A percentile compares a stretch with the other conserved stretches of the same genome.
Evolutionary conservation across 116 monocot species (phyloP).

Genomic region (Dioscorea cayenensis): DNA sequence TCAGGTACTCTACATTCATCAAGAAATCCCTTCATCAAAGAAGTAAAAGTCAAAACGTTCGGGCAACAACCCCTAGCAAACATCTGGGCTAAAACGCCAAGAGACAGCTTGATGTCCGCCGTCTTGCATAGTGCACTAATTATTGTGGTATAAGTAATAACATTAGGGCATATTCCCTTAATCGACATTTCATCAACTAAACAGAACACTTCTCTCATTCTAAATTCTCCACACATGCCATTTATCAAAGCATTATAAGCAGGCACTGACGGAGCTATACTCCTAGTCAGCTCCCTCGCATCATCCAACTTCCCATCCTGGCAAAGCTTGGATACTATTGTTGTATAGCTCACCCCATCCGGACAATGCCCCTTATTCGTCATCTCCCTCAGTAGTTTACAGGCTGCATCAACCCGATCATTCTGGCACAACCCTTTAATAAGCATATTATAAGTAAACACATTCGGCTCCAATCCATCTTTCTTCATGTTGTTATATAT

Average conservation of each 20-base stretch:
- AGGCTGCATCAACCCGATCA: conserved; percentile 48
- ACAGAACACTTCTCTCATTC: conserved; percentile 38
- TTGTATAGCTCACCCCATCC: conserved; percentile 77
- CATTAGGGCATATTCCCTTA: conserved; percentile 52
- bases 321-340: conserved; percentile 58
- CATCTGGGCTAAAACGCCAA: conserved; percentile 60
- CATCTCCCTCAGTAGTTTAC: conserved; percentile 71
- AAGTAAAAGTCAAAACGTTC: conserved; percentile 51
- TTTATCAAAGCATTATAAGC: conserved; percentile 72
- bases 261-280: conserved; percentile 18
- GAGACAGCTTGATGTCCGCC: conserved; percentile 38
- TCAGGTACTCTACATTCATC: conserved; percentile 37
- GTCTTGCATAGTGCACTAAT: conserved; percentile 47
- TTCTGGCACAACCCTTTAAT: conserved; percentile 77
- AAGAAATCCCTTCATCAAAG: conserved; percentile 61
- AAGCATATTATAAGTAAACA: conserved; percentile 78
- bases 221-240: conserved; percentile 40
- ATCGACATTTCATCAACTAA: conserved; percentile 46
- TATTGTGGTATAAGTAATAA: conserved; percentile 70
- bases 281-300: conserved; percentile 44
- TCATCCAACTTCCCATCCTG: conserved; percentile 36
- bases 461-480: conserved; percentile 65
- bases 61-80: conserved; percentile 42
- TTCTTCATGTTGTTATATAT: conserved; percentile 72
- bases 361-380: conserved; percentile 53